Conservation (phyloP, 768 basidiomycete species). For the Tricholomella constricta region DNA sequence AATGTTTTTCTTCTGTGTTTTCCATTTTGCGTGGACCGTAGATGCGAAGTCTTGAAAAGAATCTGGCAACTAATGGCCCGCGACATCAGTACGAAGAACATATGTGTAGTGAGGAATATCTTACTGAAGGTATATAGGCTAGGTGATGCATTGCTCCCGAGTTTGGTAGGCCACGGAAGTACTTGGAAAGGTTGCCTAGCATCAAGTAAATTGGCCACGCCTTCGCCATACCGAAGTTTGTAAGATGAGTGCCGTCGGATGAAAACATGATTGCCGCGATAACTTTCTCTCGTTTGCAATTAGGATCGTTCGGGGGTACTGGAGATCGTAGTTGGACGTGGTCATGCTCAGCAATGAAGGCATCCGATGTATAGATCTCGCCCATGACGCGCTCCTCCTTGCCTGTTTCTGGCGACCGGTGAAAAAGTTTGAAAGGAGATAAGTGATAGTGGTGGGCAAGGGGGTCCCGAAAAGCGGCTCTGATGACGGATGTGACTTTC, state of each 20-base stretch:
- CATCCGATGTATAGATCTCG: constrained; percentile 36
- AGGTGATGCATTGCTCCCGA: too few relatives aligned
- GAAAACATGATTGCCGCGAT: constrained; percentile 29
- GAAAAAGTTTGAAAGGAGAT: constrained; percentile 24
- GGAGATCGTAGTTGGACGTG: constrained; percentile 24
- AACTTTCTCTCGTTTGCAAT: constrained; percentile 28
- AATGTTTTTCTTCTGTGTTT: constrained; percentile 17
- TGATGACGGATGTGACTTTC: constrained; percentile 24
- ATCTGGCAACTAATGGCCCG: constrained; percentile 27
- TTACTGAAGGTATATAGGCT: constrained; percentile 44
- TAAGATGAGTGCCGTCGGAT: constrained; percentile 26
- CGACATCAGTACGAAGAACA: background rate
- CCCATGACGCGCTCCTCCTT: constrained; percentile 21
- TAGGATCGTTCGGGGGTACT: constrained; percentile 22
- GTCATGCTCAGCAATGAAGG: constrained; percentile 29
- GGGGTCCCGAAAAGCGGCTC: constrained; percentile 18
- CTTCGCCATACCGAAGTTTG: constrained; percentile 33
- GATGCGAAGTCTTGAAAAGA: constrained; percentile 24
- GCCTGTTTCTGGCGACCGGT: constrained; percentile 4
- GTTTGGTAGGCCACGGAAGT: constrained; percentile 28
- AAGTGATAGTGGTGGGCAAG: constrained; percentile 21
- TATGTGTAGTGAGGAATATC: background rate
- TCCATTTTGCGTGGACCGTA: constrained; percentile 10
- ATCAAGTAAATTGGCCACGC: constrained; percentile 43
- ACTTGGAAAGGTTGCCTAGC: constrained; percentile 45